These are phyloP conservation scores for Saccharomyces pastorianus DNA, from an alignment of 1,139 yeast genomes.

Conservation along the genomic window DNA sequence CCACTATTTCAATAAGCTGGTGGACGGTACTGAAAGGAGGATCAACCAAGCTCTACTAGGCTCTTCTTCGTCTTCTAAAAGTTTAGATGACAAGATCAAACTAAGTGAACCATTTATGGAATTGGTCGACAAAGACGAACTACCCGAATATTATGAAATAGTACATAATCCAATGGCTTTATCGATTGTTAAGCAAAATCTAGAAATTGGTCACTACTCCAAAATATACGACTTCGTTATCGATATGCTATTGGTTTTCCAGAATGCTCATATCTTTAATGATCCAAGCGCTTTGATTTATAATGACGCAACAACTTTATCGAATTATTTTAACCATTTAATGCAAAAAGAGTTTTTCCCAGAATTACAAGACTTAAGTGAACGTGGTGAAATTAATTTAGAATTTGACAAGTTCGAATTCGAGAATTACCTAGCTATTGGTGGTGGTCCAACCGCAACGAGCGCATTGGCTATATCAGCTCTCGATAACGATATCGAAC, in stretches of 20 bases:
- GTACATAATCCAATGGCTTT: constrained; percentile 53
- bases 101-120: constrained; percentile 52
- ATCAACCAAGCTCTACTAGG: constrained; percentile 18
- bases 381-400: constrained; percentile 28
- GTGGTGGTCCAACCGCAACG: constrained; percentile 11
- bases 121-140: constrained; percentile 44
- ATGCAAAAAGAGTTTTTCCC: constrained; percentile 24
- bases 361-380: constrained; percentile 25
- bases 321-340: constrained; percentile 23
- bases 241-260: constrained; percentile 44
- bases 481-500: neutral
- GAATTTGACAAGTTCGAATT: constrained; percentile 27
- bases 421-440: constrained; percentile 22
- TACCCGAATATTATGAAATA: constrained; percentile 52
- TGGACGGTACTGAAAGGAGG: constrained; percentile 36
- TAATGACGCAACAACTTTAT: constrained; percentile 46
- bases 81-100: constrained; percentile 26
- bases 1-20: constrained; percentile 34
- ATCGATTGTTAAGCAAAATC: constrained; percentile 37
- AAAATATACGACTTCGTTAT: constrained; percentile 43
- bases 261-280: constrained; percentile 52
- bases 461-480: neutral
- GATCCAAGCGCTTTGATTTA: constrained; percentile 48
- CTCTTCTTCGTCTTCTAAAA: constrained; percentile 8
- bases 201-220: constrained; percentile 40